Evolutionary conservation across 2,329 filamentous ascomycete species (phyloP).

Genomic region (Aaosphaeria arxii): DNA sequence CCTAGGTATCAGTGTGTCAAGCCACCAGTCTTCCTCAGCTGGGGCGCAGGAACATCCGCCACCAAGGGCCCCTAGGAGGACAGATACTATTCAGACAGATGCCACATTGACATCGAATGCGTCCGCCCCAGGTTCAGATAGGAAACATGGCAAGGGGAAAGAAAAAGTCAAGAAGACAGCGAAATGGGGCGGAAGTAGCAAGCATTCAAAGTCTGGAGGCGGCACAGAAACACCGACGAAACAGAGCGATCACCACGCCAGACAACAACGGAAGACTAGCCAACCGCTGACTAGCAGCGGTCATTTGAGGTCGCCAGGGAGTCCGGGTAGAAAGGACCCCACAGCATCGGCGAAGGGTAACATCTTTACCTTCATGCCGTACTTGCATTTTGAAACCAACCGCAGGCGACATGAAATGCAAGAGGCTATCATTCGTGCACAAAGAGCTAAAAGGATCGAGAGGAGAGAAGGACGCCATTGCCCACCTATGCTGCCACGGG

Average conservation of each 20-base stretch:
- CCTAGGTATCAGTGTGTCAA: conserved; percentile 20
- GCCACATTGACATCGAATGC: conserved; percentile 21
- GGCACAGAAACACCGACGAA: conserved; percentile 29
- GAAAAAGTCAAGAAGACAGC: conserved; percentile 29
- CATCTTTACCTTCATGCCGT: conserved; percentile 58
- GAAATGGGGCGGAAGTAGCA: conserved; percentile 22
- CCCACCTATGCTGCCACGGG: conserved; percentile 12
- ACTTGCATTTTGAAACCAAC: conserved; percentile 63
- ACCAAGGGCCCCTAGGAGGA: conserved; percentile 22
- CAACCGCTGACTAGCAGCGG: conserved; percentile 24
- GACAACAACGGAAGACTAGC: conserved; percentile 11
- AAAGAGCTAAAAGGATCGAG: conserved; percentile 17
- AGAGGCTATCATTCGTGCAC: conserved; percentile 46
- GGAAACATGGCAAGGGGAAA: conserved; percentile 23
- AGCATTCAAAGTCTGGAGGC: conserved; percentile 17
- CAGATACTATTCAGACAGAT: conserved; percentile 29
- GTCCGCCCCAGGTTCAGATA: conserved; percentile 20
- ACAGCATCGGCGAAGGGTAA: conserved; percentile 30
- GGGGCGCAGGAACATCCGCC: conserved; percentile 1
- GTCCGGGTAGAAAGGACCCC: conserved; percentile 32
- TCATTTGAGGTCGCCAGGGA: conserved; percentile 31
- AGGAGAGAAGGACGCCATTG: conserved; percentile 11
- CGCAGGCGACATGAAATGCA: conserved; percentile 56
- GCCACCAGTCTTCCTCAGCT: conserved; percentile 15
- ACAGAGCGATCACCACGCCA: conserved; percentile 17